A percentile compares a stretch with the other conserved stretches of the same genome.
These are phyloP conservation scores for Gossypium raimondii DNA, from an alignment of 345 rosid species.

Conservation along the genomic window DNA sequence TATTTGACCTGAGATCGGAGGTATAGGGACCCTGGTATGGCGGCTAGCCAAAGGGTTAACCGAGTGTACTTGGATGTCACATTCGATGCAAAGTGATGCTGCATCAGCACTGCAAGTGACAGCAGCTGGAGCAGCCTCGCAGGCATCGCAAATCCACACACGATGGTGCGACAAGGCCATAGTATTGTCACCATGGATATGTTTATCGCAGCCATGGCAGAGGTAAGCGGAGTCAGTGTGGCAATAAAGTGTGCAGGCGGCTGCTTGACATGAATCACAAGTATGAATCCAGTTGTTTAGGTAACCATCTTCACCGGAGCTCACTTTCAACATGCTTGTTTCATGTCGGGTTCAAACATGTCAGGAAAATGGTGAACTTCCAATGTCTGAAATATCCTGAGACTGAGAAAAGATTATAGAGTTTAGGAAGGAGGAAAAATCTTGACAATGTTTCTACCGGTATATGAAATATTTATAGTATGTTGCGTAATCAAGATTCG, in stretches of 20 bases:
- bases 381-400: neutral
- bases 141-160: slow-evolving; percentile 25
- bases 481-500: neutral
- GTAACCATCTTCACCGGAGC: slow-evolving; percentile 9
- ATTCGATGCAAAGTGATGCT: slow-evolving; percentile 27
- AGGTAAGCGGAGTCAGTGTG: slow-evolving; percentile 26
- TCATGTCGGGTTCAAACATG: slow-evolving; percentile 11
- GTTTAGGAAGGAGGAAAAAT: neutral
- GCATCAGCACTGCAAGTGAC: slow-evolving; percentile 38
- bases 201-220: slow-evolving; percentile 27
- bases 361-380: neutral
- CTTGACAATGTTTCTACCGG: neutral
- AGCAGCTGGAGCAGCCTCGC: slow-evolving; percentile 30
- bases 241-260: slow-evolving; percentile 31
- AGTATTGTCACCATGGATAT: slow-evolving; percentile 15
- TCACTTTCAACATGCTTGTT: slow-evolving; percentile 22
- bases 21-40: slow-evolving; percentile 24
- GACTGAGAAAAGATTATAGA: neutral
- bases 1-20: slow-evolving; percentile 6
- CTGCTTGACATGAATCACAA: slow-evolving; percentile 28
- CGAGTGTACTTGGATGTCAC: slow-evolving; percentile 30
- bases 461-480: neutral
- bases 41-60: slow-evolving; percentile 22
- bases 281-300: slow-evolving; percentile 17
- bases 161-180: slow-evolving; percentile 25